Evolutionary conservation across 1,139 yeast species (phyloP), one percentile per base, ranked within the genome.

Genomic region (Hyphopichia buzzinii): DNA sequence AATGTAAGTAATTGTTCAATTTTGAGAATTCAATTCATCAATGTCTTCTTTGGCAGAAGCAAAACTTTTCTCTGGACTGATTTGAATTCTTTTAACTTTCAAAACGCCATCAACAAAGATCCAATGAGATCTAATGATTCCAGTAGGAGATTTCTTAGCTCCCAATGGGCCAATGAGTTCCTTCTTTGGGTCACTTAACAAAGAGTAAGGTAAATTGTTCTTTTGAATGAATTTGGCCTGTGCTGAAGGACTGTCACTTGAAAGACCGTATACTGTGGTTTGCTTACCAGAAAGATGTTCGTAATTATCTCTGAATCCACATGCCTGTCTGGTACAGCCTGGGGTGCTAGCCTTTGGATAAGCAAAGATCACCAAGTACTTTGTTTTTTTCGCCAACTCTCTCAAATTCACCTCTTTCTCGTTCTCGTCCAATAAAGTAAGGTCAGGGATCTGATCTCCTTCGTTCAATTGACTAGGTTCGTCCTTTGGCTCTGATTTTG

Each of bases 271-370:
- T 1, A 84, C 77, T 0, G 74, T 64, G 16, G 65, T 56, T 14
- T 83, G 78, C 35, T 74, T 67, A 17, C 67, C 59, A 30, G 67
- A 60, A 48, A 87, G 75, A 32, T 74, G 73, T 10, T 73, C 68
- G 54, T 66, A 81, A 48, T 77, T 77, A 47, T 77, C 81, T 50
- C 92, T 81, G 59, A 85, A 92, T 0, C 96, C 97, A 59, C 86
- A 77, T 2, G 89, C 97, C 64, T 92, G 98, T 52, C 89, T 76
- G 1, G 94, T 89, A 61, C 97, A 90, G 2, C 97, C 97, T 1
- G 97, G 96, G 0, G 98, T 92, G 25, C 84, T 81, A 0, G 97
- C 98, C 54, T 76, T 84, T 37, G 98, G 97, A 55, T 89, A 92
- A 12, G 96, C 72, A 57, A 84, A 84, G 29, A 84, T 74, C 35